These are phyloP conservation scores for Lasiosphaeriaceae sp. DNA, from an alignment of 495 filamentous ascomycete genomes.

Conservation along the genomic window DNA sequence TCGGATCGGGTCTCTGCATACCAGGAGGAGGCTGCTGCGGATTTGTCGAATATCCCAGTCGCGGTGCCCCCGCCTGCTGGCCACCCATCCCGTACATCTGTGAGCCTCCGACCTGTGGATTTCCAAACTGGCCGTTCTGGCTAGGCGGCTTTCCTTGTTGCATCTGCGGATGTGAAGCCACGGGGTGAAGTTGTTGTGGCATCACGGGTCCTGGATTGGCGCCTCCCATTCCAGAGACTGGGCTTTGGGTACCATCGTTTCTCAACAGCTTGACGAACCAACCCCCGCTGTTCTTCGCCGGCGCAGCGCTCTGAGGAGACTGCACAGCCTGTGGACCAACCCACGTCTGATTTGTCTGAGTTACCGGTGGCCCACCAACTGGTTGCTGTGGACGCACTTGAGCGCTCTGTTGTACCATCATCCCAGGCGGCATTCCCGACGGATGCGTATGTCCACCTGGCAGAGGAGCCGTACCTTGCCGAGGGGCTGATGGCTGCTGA, in stretches of 20 bases:
- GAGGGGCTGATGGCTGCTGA: neutral
- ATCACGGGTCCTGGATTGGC: neutral
- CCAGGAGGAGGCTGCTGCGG: neutral
- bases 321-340: conserved; percentile 3
- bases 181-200: neutral
- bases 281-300: conserved; percentile 7
- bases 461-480: neutral
- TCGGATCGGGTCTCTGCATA: neutral
- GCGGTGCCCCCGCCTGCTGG: neutral
- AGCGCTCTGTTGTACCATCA: neutral
- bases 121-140: too few relatives aligned
- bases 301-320: neutral
- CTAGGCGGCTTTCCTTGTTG: neutral
- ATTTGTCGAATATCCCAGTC: neutral
- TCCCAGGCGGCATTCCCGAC: neutral
- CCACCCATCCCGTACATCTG: neutral
- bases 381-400: conserved; percentile 8
- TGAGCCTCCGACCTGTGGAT: neutral
- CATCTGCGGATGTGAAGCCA: neutral
- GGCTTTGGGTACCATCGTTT: neutral
- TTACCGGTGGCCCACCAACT: neutral
- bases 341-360: conserved; percentile 4
- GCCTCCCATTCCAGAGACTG: neutral
- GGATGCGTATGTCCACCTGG: neutral
- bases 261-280: conserved; percentile 15